These are phyloP conservation scores for Coemansia sp. DNA, from an alignment of 192 early-diverging fungal species.

Conservation along the genomic window DNA sequence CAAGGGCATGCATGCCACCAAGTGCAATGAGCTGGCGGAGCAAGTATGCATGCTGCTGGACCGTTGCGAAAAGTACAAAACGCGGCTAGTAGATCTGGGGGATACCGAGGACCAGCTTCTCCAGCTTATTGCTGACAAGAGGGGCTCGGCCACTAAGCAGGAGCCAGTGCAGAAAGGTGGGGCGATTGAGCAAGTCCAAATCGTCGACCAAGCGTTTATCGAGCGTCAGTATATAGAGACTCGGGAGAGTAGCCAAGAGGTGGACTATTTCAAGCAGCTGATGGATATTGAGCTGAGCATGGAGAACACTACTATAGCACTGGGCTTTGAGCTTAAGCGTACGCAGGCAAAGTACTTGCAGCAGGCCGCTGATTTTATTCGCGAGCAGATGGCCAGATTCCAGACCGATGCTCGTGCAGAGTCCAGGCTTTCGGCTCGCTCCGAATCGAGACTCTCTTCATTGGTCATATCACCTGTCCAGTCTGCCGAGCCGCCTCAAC, in stretches of 20 bases:
- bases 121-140: constrained; percentile 1
- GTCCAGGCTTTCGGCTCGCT: constrained; percentile 20
- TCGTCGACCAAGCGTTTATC: constrained; percentile 52
- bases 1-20: constrained; percentile 45
- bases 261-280: constrained; percentile 51
- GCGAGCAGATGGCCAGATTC: constrained; percentile 52
- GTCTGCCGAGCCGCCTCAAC: not conserved
- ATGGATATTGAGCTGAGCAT: constrained; percentile 58
- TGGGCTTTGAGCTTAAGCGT: constrained; percentile 57
- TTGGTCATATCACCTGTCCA: not conserved
- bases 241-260: constrained; percentile 52
- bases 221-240: constrained; percentile 56
- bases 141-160: not conserved
- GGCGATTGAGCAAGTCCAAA: constrained; percentile 23
- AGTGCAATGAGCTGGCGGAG: constrained; percentile 48
- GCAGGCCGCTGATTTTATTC: constrained; percentile 57
- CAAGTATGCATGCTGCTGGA: constrained; percentile 37
- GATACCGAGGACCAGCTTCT: constrained; percentile 42
- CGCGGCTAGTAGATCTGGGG: constrained; percentile 21
- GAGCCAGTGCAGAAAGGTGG: not conserved
- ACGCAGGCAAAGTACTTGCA: constrained; percentile 55
- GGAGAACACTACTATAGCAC: constrained; percentile 57
- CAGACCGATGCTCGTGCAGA: constrained; percentile 24
- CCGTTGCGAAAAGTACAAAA: constrained; percentile 31
- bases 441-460: not conserved